Evolutionary conservation across 495 filamentous ascomycete genomes (phyloP), one percentile per base, ranked within the genome.

Genomic region (Aspergillus panamensis): DNA sequence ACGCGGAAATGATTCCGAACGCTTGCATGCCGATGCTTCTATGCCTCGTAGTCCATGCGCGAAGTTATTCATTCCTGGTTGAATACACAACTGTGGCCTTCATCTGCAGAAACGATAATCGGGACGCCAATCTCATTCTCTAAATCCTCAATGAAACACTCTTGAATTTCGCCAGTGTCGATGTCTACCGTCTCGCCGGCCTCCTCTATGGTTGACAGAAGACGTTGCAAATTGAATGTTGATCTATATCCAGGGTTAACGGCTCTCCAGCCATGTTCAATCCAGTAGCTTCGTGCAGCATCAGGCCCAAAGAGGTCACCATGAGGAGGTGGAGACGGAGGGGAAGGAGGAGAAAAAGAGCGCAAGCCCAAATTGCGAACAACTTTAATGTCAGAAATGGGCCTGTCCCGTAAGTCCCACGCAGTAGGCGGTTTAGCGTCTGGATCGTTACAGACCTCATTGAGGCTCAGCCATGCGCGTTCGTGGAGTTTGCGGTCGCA

Each of bases 391-490:
- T 59, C 54, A 2, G 57, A 58, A 6, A 62, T 29, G 3, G 53
- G 57, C 21, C 50, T 48, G 8, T 58, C 53, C 8, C 43, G 37
- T 19, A 64, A 48, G n/a, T 67, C 61, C 50, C 53, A 66, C 40
- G 48, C 54, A 35, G 54, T 48, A 3, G 60, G 53, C 10, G 47
- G 49, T 4, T 54, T 40, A 19, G 55, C 50, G 12, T 79, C 66
- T 12, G 40, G 35, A 19, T 66, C 52, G 29, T 55, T 58, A 20
- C 71, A 62, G 31, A 85, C 64, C 3, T 70, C 77, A 51, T 84
- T 64, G 37, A 87, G 62, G 59, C 75, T 79, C 4, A 80, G 57
- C 62, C 65, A 83, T 4, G 76, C 66, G 44, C 81, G 77, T 9
- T 78, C 70, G 17, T 62, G 60, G 12, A 69, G 74, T 31, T 64